A percentile compares a stretch with the other conserved stretches of the same genome.
Evolutionary conservation across 805 yeast genomes (phyloP).

Genomic region (Cyberlindnera lachancei): DNA sequence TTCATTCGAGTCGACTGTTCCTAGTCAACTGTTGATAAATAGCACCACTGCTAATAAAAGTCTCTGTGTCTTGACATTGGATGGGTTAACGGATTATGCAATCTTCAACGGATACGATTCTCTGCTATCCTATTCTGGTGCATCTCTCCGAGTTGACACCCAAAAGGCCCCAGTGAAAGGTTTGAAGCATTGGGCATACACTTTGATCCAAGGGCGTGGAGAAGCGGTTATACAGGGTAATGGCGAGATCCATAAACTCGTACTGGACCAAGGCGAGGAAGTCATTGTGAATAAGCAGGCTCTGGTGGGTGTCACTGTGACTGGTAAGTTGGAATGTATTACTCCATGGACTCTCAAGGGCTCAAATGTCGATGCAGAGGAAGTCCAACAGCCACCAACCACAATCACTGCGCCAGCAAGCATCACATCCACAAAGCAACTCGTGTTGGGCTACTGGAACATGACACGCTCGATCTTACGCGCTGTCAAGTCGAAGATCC

Average conservation of each 20-base stretch:
- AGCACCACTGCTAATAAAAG: slow-evolving; percentile 10
- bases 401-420: background rate
- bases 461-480: too few relatives aligned
- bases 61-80: slow-evolving; percentile 30
- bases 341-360: slow-evolving; percentile 3
- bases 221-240: slow-evolving; percentile 45
- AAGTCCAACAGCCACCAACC: background rate
- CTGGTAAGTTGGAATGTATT: slow-evolving; percentile 26
- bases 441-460: background rate
- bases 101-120: slow-evolving; percentile 39
- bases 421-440: slow-evolving; percentile 1
- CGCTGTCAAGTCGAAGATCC: background rate
- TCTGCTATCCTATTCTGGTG: slow-evolving; percentile 46
- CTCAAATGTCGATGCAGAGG: background rate
- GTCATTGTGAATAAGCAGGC: slow-evolving; percentile 38
- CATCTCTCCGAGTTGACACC: slow-evolving; percentile 35
- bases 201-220: slow-evolving; percentile 51
- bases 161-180: slow-evolving; percentile 33
- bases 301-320: slow-evolving; percentile 43
- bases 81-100: slow-evolving; percentile 62
- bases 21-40: slow-evolving; percentile 13
- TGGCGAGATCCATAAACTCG: slow-evolving; percentile 45
- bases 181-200: slow-evolving; percentile 31
- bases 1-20: slow-evolving; percentile 31
- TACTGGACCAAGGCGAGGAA: slow-evolving; percentile 38